These are phyloP conservation scores for Saccharum officinarum DNA, from an alignment of 176 grass and related monocot genomes.

Conservation along the genomic window DNA sequence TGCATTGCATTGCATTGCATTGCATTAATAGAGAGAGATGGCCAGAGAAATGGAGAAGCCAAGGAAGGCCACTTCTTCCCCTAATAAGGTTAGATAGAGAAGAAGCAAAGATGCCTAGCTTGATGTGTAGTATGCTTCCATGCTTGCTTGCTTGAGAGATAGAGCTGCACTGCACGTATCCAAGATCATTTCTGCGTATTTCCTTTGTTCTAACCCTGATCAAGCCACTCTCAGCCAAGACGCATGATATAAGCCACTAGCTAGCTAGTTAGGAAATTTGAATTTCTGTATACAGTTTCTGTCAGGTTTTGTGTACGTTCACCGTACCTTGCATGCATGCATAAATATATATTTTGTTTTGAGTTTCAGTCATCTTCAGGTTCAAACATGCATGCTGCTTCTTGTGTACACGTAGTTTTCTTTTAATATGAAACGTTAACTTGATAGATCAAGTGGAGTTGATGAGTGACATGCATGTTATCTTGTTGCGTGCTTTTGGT, in stretches of 20 bases:
- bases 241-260: too few relatives aligned
- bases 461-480: background rate
- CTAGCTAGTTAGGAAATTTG: background rate
- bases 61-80: conserved; percentile 47
- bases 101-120: background rate
- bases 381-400: background rate
- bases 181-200: background rate
- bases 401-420: background rate
- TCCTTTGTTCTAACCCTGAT: background rate
- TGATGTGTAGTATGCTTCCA: background rate
- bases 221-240: background rate
- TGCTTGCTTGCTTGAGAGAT: background rate
- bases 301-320: background rate
- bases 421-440: background rate
- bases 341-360: background rate
- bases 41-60: conserved; percentile 55
- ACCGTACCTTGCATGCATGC: background rate
- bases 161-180: background rate
- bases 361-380: background rate
- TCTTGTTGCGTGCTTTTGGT: background rate
- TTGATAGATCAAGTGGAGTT: background rate
- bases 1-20: too few relatives aligned
- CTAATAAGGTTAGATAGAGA: conserved; percentile 59
- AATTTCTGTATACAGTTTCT: background rate
- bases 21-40: conserved; percentile 27